Conservation (phyloP, 805 yeast species). For the Ogataea angusta region DNA sequence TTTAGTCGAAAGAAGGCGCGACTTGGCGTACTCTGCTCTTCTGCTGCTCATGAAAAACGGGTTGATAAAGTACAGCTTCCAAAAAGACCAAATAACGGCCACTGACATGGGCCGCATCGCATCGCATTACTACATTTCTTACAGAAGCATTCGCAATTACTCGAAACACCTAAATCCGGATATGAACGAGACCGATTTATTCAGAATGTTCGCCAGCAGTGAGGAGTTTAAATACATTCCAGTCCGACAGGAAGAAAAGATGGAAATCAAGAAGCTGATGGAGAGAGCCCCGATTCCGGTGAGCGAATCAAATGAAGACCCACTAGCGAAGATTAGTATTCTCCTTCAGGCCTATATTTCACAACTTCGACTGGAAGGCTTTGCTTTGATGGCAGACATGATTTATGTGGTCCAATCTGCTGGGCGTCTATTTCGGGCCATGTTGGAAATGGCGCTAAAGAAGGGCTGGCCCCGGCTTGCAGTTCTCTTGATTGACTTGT, state of each 20-base stretch:
- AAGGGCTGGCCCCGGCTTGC: constrained; percentile 72
- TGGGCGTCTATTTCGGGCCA: constrained; percentile 80
- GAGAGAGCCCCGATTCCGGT: constrained; percentile 86
- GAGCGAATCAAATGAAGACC: constrained; percentile 65
- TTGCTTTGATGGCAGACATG: constrained; percentile 92
- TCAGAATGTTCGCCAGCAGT: constrained; percentile 73
- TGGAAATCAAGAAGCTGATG: constrained; percentile 64
- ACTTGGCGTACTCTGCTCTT: constrained; percentile 76
- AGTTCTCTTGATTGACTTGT: constrained; percentile 53
- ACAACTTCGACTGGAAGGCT: constrained; percentile 70
- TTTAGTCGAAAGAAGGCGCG: constrained; percentile 53
- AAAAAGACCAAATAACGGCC: constrained; percentile 45
- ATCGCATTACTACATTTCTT: constrained; percentile 78
- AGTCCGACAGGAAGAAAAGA: constrained; percentile 79
- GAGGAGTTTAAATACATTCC: constrained; percentile 84
- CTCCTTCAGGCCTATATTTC: constrained; percentile 87
- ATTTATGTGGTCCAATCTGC: constrained; percentile 90
- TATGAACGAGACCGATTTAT: constrained; percentile 66
- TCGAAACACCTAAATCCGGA: constrained; percentile 60
- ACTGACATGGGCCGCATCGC: constrained; percentile 82
- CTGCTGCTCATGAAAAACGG: constrained; percentile 50
- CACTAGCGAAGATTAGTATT: constrained; percentile 74
- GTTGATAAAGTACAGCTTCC: constrained; percentile 57
- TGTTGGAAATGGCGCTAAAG: constrained; percentile 69
- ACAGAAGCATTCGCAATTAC: constrained; percentile 69